These are phyloP conservation scores for Friedmanniomyces simplex DNA, from an alignment of 495 filamentous ascomycete species.

Conservation along the genomic window DNA sequence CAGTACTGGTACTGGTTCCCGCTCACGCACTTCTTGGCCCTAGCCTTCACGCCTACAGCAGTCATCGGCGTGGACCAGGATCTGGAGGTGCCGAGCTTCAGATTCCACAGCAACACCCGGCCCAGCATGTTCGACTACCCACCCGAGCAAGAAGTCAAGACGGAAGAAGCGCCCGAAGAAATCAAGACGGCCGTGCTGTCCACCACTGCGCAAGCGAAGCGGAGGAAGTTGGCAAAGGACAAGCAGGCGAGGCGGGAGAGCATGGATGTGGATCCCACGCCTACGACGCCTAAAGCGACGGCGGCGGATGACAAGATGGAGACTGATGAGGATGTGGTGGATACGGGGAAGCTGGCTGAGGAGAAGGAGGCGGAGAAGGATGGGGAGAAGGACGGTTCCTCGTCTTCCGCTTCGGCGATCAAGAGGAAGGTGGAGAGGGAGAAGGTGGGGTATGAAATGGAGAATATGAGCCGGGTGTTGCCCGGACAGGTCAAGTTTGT, in stretches of 20 bases:
- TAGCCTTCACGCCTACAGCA: slow-evolving; percentile 87
- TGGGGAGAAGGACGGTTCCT: slow-evolving; percentile 46
- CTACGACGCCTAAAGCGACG: slow-evolving; percentile 54
- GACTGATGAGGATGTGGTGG: slow-evolving; percentile 48
- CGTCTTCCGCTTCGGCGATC: slow-evolving; percentile 20
- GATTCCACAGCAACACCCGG: slow-evolving; percentile 85
- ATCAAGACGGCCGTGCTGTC: slow-evolving; percentile 94
- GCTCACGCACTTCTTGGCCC: slow-evolving; percentile 89
- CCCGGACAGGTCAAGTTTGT: slow-evolving; percentile 92
- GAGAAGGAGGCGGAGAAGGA: slow-evolving; percentile 50
- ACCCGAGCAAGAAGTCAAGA: slow-evolving; percentile 87
- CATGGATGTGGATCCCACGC: slow-evolving; percentile 56
- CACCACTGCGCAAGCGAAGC: slow-evolving; percentile 92
- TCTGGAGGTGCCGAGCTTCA: slow-evolving; percentile 89
- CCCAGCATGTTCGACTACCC: slow-evolving; percentile 97
- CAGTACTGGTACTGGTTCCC: slow-evolving; percentile 99
- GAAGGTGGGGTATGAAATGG: slow-evolving; percentile 88
- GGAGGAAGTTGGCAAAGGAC: slow-evolving; percentile 59
- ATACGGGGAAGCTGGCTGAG: slow-evolving; percentile 37
- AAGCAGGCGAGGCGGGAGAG: slow-evolving; percentile 33
- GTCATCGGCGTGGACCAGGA: slow-evolving; percentile 91
- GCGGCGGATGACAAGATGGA: slow-evolving; percentile 80
- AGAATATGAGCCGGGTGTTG: slow-evolving; percentile 93
- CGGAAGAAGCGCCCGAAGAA: slow-evolving; percentile 84
- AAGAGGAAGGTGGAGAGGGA: slow-evolving; percentile 87